Evolutionary conservation across 2,329 filamentous ascomycete genomes (phyloP), one percentile per base, ranked within the genome.

Genomic region (Davidsoniella australis): DNA sequence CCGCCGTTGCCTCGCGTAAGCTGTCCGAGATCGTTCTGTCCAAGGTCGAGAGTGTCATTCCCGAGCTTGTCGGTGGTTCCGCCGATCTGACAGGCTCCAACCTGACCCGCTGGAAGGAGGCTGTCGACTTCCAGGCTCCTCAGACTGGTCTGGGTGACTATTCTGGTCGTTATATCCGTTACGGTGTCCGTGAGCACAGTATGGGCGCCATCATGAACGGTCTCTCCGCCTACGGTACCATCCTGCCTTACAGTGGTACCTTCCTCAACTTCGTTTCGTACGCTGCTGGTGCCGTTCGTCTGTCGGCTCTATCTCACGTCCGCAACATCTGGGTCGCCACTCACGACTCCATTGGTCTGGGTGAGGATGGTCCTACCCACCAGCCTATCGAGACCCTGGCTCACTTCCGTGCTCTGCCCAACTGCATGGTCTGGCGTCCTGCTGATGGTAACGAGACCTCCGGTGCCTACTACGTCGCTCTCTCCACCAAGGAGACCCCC

Each of bases 201-300:
- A 93, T 93, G 86, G 85, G 83, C 62, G 84, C 84, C 61, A 85
- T 93, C 68, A 83, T 93, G 72, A 94, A 94, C 75, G 91, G 91
- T 71, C 75, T 98, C 53, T 79, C 87, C 56, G 91, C 88, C 55
- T 98, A 96, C 68, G 91, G 91, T 60, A 94, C 87, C 62, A 73
- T 95, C 63, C 82, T 98, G 63, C 91, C 91, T 58, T 94, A 88
- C 59, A 80, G 80, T 57, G 91, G 91, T 69, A 96, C 91, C 61
- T 98, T 98, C 81, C 75, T 98, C 59, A 98, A 96, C 82, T 98
- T 98, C 68, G 87, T 96, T 58, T 96, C 89, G 23, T 98, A 98
- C 66, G 89, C 85, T 58, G 87, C 91, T 57, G 91, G 91, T 68
- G 82, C 91, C 61, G 82, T 96, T 64, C 89, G 91, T 69, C 80